phyloP scores from a whole-genome alignment of 331 rosid species.

The Dryas integrifolia region DNA sequence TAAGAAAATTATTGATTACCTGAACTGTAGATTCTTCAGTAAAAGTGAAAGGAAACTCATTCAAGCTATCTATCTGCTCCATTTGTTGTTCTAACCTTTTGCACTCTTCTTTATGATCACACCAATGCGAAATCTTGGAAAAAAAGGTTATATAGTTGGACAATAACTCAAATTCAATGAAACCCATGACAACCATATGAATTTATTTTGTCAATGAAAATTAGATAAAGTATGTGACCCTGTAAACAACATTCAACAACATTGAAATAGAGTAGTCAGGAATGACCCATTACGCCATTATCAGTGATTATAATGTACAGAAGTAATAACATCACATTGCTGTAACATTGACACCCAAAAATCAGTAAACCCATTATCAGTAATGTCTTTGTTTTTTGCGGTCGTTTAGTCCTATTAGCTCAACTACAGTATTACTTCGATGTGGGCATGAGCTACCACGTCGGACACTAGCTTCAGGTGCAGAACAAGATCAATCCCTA shows the following conservation, averaged over 20 bases:
- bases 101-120: conserved; percentile 76
- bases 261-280: neutral
- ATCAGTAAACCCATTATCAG: neutral
- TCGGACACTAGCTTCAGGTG: no score
- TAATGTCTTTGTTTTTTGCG: neutral
- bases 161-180: neutral
- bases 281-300: neutral
- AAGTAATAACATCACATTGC: neutral
- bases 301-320: neutral
- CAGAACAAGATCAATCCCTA: no score
- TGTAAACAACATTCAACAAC: neutral
- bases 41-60: conserved; percentile 81
- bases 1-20: conserved; percentile 34
- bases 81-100: conserved; percentile 72
- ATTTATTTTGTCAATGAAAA: neutral
- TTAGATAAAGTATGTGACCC: neutral
- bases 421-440: neutral
- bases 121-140: conserved; percentile 71
- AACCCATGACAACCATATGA: neutral
- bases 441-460: no score
- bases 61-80: conserved; percentile 51
- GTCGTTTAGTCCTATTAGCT: neutral
- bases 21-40: conserved; percentile 54
- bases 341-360: neutral
- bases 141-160: neutral